These are phyloP conservation scores for Yamadazyma epiphylla DNA, from an alignment of 1,139 yeast species.

Conservation along the genomic window DNA sequence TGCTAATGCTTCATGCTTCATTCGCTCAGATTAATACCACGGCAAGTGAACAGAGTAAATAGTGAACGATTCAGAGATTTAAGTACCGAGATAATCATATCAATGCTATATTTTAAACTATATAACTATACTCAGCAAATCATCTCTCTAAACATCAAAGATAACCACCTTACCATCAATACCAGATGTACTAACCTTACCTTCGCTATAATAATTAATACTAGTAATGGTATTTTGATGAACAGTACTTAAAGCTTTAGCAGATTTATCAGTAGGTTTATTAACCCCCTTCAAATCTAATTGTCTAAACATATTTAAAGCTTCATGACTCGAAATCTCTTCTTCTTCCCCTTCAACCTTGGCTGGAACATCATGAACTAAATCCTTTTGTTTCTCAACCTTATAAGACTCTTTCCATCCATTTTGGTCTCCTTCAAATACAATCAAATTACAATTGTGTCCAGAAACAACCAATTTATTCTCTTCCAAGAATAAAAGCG, in stretches of 20 bases:
- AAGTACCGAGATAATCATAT: no score
- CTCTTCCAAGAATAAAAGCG: slow-evolving; percentile 66
- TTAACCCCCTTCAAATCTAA: slow-evolving; percentile 88
- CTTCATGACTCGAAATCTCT: slow-evolving; percentile 71
- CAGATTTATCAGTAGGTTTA: slow-evolving; percentile 30
- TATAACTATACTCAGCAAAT: no score
- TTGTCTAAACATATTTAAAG: slow-evolving; percentile 93
- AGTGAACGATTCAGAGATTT: no score
- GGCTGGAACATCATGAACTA: slow-evolving; percentile 32
- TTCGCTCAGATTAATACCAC: no score
- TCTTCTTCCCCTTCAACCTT: slow-evolving; percentile 47
- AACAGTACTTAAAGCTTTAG: slow-evolving; percentile 61
- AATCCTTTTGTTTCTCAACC: slow-evolving; percentile 54
- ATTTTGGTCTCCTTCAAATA: slow-evolving; percentile 64
- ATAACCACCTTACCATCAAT: slow-evolving; percentile 89
- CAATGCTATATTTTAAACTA: no score
- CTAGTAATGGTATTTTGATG: slow-evolving; percentile 90
- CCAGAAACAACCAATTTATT: slow-evolving; percentile 82
- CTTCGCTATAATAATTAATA: slow-evolving; percentile 58
- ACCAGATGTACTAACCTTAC: slow-evolving; percentile 47
- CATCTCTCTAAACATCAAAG: slow-evolving; percentile 27
- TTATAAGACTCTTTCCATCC: slow-evolving; percentile 69
- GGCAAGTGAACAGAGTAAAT: no score
- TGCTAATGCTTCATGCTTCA: no score
- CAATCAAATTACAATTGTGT: slow-evolving; percentile 86